Evolutionary conservation across 306 rosid genomes (phyloP).

Genomic region (Citrullus colocynthis): DNA sequence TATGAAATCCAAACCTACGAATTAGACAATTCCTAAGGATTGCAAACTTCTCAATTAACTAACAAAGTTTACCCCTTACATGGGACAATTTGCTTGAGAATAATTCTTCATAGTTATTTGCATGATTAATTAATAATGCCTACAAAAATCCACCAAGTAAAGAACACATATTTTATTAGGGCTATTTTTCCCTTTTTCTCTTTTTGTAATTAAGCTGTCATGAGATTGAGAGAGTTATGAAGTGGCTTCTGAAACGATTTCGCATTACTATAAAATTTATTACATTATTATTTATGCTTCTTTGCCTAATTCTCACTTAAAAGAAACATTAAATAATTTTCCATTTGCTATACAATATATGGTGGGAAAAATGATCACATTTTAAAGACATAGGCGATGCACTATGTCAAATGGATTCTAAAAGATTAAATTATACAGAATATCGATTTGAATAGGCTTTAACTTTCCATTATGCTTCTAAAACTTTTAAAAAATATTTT

Average conservation of each 20-base stretch:
- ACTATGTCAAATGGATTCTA: too few relatives aligned
- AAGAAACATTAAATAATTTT: not conserved
- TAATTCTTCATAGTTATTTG: not conserved
- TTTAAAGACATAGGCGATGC: too few relatives aligned
- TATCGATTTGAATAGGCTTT: too few relatives aligned
- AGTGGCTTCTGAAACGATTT: not conserved
- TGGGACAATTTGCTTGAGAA: not conserved
- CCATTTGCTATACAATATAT: not conserved
- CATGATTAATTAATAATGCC: not conserved
- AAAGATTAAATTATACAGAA: too few relatives aligned
- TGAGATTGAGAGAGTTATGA: not conserved
- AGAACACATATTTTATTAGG: not conserved
- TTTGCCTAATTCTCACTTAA: not conserved
- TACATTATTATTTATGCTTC: not conserved
- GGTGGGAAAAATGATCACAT: not conserved
- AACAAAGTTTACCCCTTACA: too few relatives aligned
- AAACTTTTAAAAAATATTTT: too few relatives aligned
- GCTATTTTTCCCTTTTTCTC: not conserved
- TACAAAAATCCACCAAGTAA: not conserved
- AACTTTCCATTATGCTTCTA: too few relatives aligned
- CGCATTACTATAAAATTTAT: not conserved
- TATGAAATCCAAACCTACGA: too few relatives aligned
- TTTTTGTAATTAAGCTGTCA: not conserved
- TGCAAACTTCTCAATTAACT: too few relatives aligned
- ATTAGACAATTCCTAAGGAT: too few relatives aligned